Evolutionary conservation across 306 rosid genomes (phyloP), one percentile per base, ranked within the genome.

Genomic region (Rosa multiflora): DNA sequence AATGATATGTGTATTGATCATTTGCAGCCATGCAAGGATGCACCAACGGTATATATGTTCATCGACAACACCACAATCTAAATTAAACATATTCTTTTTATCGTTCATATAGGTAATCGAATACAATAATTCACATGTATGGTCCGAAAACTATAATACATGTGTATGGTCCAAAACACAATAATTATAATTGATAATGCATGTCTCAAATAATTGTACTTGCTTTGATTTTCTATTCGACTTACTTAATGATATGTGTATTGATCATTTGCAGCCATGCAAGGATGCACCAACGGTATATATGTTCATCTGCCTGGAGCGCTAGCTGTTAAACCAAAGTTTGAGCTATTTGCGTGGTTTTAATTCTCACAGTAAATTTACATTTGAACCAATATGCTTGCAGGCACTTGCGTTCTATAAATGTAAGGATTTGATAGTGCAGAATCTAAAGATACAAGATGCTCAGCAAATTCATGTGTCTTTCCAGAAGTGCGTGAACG

Each of bases 271-370:
- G 83, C 93, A 94, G 98, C 86, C 97, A 58, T 92, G 98, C 94
- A 87, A 81, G 89, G 80, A 80, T 62, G 97, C 98, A 29, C 97
- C 98, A 63, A 94, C 98, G 77, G 98, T 94, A 89, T 49, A 82
- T 79, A 18, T 61, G 35, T 37, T 44, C 43, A 75, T 18, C 23
- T 26, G 47, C 53, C 39, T 49, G 53, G 18, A 49, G 53, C 8
- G 59, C 59, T n/a, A n/a, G n/a, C n/a, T 53, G 59, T 53, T 18
- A 53, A 53, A 53, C 59, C 21, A 5, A 15, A 15, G 59, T 53
- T 53, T 53, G 21, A 53, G 56, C 56, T 5, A 46, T 46, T 46
- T 17, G 59, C 10, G 18, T 53, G 59, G n/a, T 53, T 18, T 18
- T 4, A 14, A 51, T 51, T 14, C 20, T 51, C 20, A 51, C 17